Evolutionary conservation across 345 rosid genomes (phyloP).

Genomic region (Salix dunnii): DNA sequence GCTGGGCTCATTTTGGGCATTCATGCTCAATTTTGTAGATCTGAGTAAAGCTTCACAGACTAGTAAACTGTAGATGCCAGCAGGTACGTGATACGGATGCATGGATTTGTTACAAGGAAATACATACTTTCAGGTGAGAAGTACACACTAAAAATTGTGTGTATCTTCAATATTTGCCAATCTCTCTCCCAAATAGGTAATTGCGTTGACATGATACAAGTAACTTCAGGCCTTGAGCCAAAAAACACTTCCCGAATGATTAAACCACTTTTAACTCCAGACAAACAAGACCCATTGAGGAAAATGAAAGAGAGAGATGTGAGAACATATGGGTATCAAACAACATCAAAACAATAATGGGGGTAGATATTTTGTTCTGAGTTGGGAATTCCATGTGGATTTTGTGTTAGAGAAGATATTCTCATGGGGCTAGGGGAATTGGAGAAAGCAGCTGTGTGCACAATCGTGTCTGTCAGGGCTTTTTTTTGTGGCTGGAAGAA

Average conservation of each 20-base stretch:
- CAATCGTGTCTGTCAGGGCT: neutral
- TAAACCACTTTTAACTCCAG: neutral
- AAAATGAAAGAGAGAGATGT: neutral
- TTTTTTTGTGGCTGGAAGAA: constrained; percentile 18
- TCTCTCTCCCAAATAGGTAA: neutral
- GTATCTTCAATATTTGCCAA: neutral
- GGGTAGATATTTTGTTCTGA: constrained; percentile 9
- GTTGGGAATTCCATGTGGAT: constrained; percentile 15
- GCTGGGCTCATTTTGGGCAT: constrained; percentile 7
- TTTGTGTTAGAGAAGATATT: constrained; percentile 15
- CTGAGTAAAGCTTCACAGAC: neutral
- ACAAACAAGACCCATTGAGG: constrained; percentile 11
- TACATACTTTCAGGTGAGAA: constrained; percentile 13
- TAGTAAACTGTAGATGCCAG: neutral
- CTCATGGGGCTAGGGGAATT: constrained; percentile 9
- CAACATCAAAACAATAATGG: constrained; percentile 8
- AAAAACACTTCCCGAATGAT: neutral
- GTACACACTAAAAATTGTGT: neutral
- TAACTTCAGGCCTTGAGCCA: neutral
- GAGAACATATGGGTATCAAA: neutral
- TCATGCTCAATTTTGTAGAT: neutral
- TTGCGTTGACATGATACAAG: neutral
- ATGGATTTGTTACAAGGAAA: neutral
- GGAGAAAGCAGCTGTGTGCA: neutral
- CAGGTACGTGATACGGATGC: neutral